phyloP scores from a whole-genome alignment of 179 eudicot species.

The Amaranthus tricolor region DNA sequence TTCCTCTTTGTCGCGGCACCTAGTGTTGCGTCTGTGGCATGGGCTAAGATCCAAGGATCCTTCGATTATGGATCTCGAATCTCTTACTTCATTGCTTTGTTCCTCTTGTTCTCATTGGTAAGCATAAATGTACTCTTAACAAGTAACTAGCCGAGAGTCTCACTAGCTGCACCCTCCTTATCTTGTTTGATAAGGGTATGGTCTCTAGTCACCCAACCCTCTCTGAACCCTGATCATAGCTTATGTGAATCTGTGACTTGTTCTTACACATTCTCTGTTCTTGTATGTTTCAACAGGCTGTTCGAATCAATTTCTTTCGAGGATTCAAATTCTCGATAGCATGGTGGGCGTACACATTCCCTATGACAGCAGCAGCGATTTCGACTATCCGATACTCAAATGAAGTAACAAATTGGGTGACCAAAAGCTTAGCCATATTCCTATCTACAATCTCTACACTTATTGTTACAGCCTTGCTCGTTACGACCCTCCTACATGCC shows the following conservation, averaged over 20 bases:
- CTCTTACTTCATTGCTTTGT: conserved; percentile 78
- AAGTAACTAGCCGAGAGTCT: no score
- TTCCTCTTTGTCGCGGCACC: conserved; percentile 94
- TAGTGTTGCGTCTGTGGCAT: conserved; percentile 93
- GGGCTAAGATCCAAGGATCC: conserved; percentile 81
- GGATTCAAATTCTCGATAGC: conserved; percentile 92
- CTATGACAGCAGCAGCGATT: conserved; percentile 89
- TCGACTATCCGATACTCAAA: conserved; percentile 67
- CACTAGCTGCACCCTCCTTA: no score
- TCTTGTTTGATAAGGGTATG: no score
- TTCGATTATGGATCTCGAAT: conserved; percentile 72
- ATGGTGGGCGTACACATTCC: conserved; percentile 99
- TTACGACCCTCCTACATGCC: conserved; percentile 64
- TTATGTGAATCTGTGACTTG: no score
- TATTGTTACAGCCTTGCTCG: conserved; percentile 48
- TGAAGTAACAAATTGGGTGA: conserved; percentile 48
- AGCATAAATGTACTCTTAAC: conserved; percentile 13
- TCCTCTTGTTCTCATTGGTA: conserved; percentile 90
- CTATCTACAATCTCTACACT: conserved; percentile 53
- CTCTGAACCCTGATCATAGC: no score
- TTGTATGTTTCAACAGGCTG: conserved; percentile 44
- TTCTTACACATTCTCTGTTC: conserved; percentile 3
- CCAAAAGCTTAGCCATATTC: conserved; percentile 39
- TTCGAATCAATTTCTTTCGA: conserved; percentile 80
- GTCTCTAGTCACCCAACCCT: no score